Percentiles rank a stretch among this genome's conserved stretches.
These are phyloP conservation scores for Houttuynia cordata DNA, from an alignment of 164 flowering plant genomes.

Conservation along the genomic window DNA sequence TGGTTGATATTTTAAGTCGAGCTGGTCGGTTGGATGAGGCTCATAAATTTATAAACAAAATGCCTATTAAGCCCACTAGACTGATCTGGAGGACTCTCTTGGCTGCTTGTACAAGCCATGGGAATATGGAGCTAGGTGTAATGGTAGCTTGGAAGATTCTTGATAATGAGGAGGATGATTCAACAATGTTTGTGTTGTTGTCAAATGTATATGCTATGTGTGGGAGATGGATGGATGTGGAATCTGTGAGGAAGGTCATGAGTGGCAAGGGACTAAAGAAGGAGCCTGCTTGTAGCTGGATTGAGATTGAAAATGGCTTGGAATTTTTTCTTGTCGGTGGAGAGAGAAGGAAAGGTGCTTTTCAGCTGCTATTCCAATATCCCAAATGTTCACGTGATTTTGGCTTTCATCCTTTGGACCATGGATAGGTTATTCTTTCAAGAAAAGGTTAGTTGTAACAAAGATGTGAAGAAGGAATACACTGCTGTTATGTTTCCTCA, in stretches of 20 bases:
- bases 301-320: constrained; percentile 4
- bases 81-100: constrained; percentile 9
- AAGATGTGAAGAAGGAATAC: too few relatives aligned
- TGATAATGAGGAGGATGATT: constrained; percentile 2
- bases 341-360: neutral
- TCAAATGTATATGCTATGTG: constrained; percentile 6
- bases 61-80: constrained; percentile 6
- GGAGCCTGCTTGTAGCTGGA: constrained; percentile 9
- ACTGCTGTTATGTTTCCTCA: too few relatives aligned
- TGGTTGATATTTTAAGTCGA: constrained; percentile 8
- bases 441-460: too few relatives aligned
- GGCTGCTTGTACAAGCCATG: constrained; percentile 7
- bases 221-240: constrained; percentile 6
- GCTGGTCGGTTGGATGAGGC: constrained; percentile 9
- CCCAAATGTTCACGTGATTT: neutral
- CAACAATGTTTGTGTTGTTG: constrained; percentile 2
- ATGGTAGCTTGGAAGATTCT: constrained; percentile 6
- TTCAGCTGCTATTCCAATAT: neutral
- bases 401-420: neutral
- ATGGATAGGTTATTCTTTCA: neutral
- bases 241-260: constrained; percentile 1
- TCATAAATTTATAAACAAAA: constrained; percentile 3
- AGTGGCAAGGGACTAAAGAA: constrained; percentile 4
- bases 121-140: constrained; percentile 3
- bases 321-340: constrained; percentile 2